Evolutionary conservation across 2,329 filamentous ascomycete species (phyloP).

Genomic region (Pleomassaria siparia): DNA sequence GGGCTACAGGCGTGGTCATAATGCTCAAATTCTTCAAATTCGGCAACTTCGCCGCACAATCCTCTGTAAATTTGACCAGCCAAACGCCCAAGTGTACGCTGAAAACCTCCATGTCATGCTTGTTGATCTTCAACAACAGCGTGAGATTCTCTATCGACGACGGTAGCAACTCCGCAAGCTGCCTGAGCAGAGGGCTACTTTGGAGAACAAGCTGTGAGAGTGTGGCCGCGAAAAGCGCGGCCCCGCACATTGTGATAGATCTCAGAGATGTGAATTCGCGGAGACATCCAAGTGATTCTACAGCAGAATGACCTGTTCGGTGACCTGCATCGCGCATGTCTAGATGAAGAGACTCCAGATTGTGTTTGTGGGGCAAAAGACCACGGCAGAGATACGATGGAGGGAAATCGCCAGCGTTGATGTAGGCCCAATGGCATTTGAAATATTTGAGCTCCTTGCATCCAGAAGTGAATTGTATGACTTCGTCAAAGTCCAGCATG

Average conservation of each 20-base stretch:
- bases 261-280: slow-evolving; percentile 11
- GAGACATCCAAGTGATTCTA: background rate
- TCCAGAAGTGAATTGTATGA: slow-evolving; percentile 9
- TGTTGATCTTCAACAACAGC: slow-evolving; percentile 3
- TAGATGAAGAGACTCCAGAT: slow-evolving; percentile 14
- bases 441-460: slow-evolving; percentile 24
- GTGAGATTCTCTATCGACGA: slow-evolving; percentile 9
- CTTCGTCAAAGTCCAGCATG: slow-evolving; percentile 10
- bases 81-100: slow-evolving; percentile 3
- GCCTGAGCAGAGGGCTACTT: background rate
- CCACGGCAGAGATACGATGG: slow-evolving; percentile 12
- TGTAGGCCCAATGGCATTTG: slow-evolving; percentile 21
- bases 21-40: slow-evolving; percentile 6
- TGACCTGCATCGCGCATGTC: slow-evolving; percentile 5
- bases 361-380: slow-evolving; percentile 14
- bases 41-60: slow-evolving; percentile 7
- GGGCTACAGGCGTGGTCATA: background rate
- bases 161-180: slow-evolving; percentile 16
- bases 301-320: background rate
- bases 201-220: slow-evolving; percentile 3
- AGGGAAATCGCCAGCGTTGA: background rate
- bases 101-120: background rate
- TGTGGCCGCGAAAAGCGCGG: slow-evolving; percentile 7
- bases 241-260: slow-evolving; percentile 15
- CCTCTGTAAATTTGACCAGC: slow-evolving; percentile 9